A percentile compares a stretch with the other conserved stretches of the same genome.
phyloP scores from a whole-genome alignment of 2,329 filamentous ascomycete species.

The Alternaria angustiovoidea region DNA sequence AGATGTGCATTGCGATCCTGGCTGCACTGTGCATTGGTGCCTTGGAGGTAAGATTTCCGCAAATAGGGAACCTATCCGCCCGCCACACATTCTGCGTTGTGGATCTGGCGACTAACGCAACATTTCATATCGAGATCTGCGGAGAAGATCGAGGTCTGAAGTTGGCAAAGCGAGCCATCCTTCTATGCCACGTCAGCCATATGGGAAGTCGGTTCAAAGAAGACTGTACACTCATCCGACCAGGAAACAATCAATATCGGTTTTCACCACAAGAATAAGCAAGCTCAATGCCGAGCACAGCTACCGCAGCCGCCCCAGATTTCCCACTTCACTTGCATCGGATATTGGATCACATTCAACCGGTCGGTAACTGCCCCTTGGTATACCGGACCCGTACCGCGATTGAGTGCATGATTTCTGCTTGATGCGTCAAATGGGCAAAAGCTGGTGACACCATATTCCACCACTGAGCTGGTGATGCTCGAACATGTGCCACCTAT shows the following conservation, averaged over 20 bases:
- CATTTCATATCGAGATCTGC: not conserved
- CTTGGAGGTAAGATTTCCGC: not conserved
- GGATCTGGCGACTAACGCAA: not conserved
- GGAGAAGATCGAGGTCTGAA: not conserved
- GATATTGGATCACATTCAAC: constrained; percentile 40
- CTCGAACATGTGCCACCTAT: constrained; percentile 16
- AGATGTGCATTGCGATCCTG: not conserved
- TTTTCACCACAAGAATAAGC: not conserved
- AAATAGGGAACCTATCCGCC: not conserved
- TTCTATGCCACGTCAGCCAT: not conserved
- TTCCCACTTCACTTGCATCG: constrained; percentile 21
- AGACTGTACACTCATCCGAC: not conserved
- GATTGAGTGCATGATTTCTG: not conserved
- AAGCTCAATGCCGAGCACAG: constrained; percentile 3
- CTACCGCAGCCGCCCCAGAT: constrained; percentile 15
- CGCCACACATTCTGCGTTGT: not conserved
- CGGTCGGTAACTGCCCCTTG: constrained; percentile 22
- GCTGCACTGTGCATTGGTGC: not conserved
- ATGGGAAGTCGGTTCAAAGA: not conserved
- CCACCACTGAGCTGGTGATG: constrained; percentile 18
- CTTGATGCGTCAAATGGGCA: not conserved
- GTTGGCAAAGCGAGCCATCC: not conserved
- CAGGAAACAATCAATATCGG: not conserved
- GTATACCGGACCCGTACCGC: constrained; percentile 1
- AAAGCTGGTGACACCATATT: not conserved